A percentile compares a stretch with the other conserved stretches of the same genome.
These are phyloP conservation scores for Talaromyces sp. DNA, from an alignment of 2,329 filamentous ascomycete genomes.

Conservation along the genomic window DNA sequence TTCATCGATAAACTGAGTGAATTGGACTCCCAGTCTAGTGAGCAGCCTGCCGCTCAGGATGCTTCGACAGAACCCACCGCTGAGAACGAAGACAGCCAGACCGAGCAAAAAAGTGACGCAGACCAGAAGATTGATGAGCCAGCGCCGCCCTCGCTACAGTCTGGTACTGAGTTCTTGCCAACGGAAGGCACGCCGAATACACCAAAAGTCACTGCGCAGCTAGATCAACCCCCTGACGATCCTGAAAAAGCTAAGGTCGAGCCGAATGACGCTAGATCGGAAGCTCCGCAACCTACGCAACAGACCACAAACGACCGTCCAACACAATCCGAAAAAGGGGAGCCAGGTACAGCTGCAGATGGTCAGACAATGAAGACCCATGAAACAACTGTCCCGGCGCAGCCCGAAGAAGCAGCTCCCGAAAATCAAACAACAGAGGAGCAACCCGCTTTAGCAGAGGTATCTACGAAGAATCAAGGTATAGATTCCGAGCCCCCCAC, in stretches of 20 bases:
- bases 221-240: not conserved
- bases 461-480: constrained; percentile 26
- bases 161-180: constrained; percentile 9
- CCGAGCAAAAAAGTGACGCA: constrained; percentile 10
- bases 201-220: not conserved
- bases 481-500: constrained; percentile 28
- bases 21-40: constrained; percentile 33
- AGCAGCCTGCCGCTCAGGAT: constrained; percentile 31
- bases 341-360: not conserved
- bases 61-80: constrained; percentile 12
- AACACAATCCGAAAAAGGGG: not conserved
- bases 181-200: not conserved
- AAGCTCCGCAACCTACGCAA: constrained; percentile 1
- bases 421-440: not conserved
- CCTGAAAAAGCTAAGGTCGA: not conserved
- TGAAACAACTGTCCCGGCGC: not conserved
- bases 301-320: not conserved
- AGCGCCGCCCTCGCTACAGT: constrained; percentile 6
- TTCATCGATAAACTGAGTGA: constrained; percentile 62
- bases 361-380: not conserved
- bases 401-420: not conserved
- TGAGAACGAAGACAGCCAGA: constrained; percentile 15
- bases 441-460: constrained; percentile 3
- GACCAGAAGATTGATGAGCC: constrained; percentile 16
- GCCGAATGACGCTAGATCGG: not conserved